These are phyloP conservation scores for Rhododendron mucronatum DNA, from an alignment of 148 eudicot species.

Conservation along the genomic window DNA sequence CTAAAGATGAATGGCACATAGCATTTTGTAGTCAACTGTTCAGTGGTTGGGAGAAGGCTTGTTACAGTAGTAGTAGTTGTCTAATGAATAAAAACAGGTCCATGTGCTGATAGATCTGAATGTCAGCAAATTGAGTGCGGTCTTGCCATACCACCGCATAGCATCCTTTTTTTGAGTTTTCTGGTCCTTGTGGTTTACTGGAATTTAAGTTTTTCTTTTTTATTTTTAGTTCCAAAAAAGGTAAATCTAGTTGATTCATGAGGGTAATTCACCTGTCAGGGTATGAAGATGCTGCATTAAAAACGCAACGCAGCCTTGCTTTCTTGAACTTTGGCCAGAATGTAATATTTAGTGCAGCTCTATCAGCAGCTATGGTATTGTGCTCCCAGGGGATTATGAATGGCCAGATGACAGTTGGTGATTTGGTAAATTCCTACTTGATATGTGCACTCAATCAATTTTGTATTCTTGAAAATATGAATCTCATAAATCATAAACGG, in stretches of 20 bases:
- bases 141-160: background rate
- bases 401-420: constrained; percentile 88
- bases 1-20: background rate
- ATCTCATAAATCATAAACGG: background rate
- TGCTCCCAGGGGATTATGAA: constrained; percentile 76
- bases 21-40: background rate
- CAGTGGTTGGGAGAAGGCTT: background rate
- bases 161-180: background rate
- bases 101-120: background rate
- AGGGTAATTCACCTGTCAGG: constrained; percentile 34
- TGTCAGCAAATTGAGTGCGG: background rate
- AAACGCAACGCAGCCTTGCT: constrained; percentile 96
- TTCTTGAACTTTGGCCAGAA: constrained; percentile 84
- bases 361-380: constrained; percentile 84
- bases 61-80: background rate
- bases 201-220: background rate
- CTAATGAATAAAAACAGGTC: background rate
- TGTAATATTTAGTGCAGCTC: constrained; percentile 71
- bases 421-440: constrained; percentile 52
- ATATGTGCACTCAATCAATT: background rate
- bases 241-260: background rate
- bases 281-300: constrained; percentile 90
- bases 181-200: background rate
- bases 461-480: background rate
- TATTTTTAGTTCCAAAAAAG: background rate